phyloP scores from a whole-genome alignment of 2,329 filamentous ascomycete species.

The Bipolaris oryzae region DNA sequence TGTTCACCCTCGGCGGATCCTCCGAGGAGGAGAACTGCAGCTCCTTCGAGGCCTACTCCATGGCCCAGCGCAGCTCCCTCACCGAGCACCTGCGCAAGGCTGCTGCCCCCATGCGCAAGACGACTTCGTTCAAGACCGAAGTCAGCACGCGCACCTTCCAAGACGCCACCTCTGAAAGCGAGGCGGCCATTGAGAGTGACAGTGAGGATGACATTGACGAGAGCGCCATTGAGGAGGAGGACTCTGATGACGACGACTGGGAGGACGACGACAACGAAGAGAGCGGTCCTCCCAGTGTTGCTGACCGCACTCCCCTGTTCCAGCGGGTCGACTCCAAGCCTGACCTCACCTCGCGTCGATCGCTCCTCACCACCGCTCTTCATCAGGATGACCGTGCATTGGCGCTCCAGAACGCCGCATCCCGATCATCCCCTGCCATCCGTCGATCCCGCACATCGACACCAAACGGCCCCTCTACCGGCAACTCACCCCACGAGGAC shows the following conservation, averaged over 20 bases:
- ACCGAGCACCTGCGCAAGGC: constrained; percentile 59
- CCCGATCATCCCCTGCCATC: constrained; percentile 60
- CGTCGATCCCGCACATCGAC: constrained; percentile 67
- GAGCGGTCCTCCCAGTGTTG: constrained; percentile 80
- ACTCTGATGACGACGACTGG: constrained; percentile 55
- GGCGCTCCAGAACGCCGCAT: constrained; percentile 71
- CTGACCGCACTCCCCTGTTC: constrained; percentile 76
- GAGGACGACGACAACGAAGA: constrained; percentile 74
- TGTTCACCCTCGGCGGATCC: constrained; percentile 77
- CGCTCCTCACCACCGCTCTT: constrained; percentile 87
- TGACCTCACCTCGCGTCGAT: constrained; percentile 83
- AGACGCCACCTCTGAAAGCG: constrained; percentile 60
- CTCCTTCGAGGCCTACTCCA: constrained; percentile 67
- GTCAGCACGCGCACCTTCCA: constrained; percentile 70
- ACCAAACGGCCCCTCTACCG: constrained; percentile 71
- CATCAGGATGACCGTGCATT: constrained; percentile 76
- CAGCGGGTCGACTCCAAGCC: constrained; percentile 87
- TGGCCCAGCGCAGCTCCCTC: constrained; percentile 59
- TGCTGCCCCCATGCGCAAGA: constrained; percentile 66
- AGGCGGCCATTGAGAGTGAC: constrained; percentile 64
- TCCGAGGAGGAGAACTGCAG: constrained; percentile 85
- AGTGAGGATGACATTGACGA: constrained; percentile 65
- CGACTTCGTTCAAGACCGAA: constrained; percentile 80
- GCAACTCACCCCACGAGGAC: constrained; percentile 60
- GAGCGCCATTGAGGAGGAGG: constrained; percentile 68